Evolutionary conservation across 352 stramenopile genomes (phyloP).

Genomic region (Pythium rishiriense): DNA sequence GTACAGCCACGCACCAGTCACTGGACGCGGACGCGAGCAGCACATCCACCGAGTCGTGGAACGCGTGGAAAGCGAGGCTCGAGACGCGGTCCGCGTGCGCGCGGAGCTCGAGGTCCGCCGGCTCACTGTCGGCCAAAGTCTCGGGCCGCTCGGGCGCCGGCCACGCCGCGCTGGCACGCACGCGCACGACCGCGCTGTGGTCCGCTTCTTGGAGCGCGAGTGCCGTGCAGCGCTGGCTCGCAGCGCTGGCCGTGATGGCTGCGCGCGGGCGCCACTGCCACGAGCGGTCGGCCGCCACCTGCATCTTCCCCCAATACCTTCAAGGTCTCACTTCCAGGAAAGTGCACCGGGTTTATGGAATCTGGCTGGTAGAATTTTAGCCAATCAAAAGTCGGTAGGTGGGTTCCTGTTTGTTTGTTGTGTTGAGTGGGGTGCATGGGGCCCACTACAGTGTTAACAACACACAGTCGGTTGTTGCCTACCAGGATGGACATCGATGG

Average conservation of each 20-base stretch:
- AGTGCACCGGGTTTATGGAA: not conserved
- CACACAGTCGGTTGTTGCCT: too few species aligned
- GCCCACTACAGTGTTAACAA: not conserved
- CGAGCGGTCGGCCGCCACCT: constrained; percentile 28
- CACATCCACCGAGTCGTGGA: constrained; percentile 22
- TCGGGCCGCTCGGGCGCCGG: constrained; percentile 29
- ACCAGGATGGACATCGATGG: constrained; percentile 33
- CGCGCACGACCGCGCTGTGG: constrained; percentile 40
- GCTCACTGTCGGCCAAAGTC: constrained; percentile 13
- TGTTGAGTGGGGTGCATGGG: not conserved
- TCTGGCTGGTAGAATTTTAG: not conserved
- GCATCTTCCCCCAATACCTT: not conserved
- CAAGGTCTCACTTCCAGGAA: constrained; percentile 2
- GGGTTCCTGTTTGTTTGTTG: not conserved
- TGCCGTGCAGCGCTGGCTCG: constrained; percentile 28
- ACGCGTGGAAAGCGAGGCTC: constrained; percentile 38
- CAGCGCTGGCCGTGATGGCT: constrained; percentile 18
- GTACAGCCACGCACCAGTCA: constrained; percentile 47
- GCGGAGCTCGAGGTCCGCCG: constrained; percentile 48
- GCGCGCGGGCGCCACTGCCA: constrained; percentile 18
- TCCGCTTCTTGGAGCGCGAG: constrained; percentile 49
- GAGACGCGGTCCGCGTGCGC: constrained; percentile 49
- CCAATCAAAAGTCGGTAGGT: constrained; percentile 2
- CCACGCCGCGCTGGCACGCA: constrained; percentile 36
- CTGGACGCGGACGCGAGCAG: constrained; percentile 60